Conservation (phyloP, 2,329 filamentous ascomycete species). For the Colletotrichum cordylinicola region DNA sequence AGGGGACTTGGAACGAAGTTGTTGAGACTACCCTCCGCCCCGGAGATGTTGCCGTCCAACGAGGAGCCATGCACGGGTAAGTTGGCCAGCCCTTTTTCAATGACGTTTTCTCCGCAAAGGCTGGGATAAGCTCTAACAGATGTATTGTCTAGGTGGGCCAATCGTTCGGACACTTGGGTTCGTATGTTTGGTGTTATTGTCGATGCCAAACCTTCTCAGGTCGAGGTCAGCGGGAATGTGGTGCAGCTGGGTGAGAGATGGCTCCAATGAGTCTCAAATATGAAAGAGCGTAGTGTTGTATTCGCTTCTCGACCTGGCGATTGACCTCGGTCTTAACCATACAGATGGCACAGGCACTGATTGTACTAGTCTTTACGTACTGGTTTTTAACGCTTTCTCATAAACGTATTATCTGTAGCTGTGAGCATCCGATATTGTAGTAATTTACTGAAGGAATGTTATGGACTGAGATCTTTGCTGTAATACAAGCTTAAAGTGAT, state of each 20-base stretch:
- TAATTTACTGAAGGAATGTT: not conserved
- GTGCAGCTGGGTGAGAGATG: not conserved
- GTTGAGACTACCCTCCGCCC: not conserved
- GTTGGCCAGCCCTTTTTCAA: not conserved
- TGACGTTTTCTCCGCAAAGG: not conserved
- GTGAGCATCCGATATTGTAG: not conserved
- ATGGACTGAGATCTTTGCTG: not conserved
- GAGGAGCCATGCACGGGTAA: not conserved
- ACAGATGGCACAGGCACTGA: not conserved
- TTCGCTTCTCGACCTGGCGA: not conserved
- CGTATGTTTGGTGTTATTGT: not conserved
- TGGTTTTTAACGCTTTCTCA: not conserved
- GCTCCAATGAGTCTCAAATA: not conserved
- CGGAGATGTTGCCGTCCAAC: slow-evolving; percentile 3
- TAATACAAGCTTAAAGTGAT: not conserved
- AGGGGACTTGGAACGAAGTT: not conserved
- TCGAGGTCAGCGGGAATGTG: not conserved
- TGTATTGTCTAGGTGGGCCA: not conserved
- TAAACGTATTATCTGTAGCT: not conserved
- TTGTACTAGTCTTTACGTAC: not conserved
- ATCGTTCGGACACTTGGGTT: not conserved
- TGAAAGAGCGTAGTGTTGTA: not conserved
- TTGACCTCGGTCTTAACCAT: not conserved
- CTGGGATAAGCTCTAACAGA: not conserved
- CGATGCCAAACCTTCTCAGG: not conserved